Evolutionary conservation across 345 rosid species (phyloP).

Genomic region (Gossypium stocksii): DNA sequence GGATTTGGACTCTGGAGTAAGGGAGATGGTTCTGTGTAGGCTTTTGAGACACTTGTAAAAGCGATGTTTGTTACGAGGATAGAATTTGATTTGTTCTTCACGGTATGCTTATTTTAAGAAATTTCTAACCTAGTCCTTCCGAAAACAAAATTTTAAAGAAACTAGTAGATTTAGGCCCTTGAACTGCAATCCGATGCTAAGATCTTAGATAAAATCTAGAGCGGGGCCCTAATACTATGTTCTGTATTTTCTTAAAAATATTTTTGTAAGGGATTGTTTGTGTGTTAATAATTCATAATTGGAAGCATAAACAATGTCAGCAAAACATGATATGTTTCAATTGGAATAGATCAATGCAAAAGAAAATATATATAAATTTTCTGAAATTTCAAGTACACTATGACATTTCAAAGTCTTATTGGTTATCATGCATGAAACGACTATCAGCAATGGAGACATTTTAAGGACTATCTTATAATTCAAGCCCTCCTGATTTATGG

Average conservation of each 20-base stretch:
- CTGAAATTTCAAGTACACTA: background rate
- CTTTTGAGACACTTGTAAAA: conserved; percentile 13
- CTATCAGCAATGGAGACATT: conserved; percentile 94
- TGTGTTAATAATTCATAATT: too few relatives aligned
- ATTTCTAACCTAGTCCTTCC: background rate
- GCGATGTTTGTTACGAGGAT: conserved; percentile 21
- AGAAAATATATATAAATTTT: too few relatives aligned
- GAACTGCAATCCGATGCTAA: too few relatives aligned
- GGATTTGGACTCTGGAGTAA: conserved; percentile 20
- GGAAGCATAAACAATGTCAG: too few relatives aligned
- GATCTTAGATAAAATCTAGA: too few relatives aligned
- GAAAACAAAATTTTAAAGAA: background rate
- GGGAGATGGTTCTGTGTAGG: conserved; percentile 16
- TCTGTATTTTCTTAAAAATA: too few relatives aligned
- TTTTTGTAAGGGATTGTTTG: too few relatives aligned
- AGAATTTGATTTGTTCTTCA: conserved; percentile 4
- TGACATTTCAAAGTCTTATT: background rate
- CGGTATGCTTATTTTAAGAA: background rate
- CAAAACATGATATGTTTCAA: too few relatives aligned
- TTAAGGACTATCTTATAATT: conserved; percentile 84
- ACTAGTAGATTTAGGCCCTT: too few relatives aligned
- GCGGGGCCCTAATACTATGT: too few relatives aligned
- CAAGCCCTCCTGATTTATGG: conserved; percentile 60
- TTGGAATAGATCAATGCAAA: too few relatives aligned
- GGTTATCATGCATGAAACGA: conserved; percentile 70